Base-by-base conservation (phyloP, 108 stramenopile species). In the Fragilariopsis cylindrus region DNA sequence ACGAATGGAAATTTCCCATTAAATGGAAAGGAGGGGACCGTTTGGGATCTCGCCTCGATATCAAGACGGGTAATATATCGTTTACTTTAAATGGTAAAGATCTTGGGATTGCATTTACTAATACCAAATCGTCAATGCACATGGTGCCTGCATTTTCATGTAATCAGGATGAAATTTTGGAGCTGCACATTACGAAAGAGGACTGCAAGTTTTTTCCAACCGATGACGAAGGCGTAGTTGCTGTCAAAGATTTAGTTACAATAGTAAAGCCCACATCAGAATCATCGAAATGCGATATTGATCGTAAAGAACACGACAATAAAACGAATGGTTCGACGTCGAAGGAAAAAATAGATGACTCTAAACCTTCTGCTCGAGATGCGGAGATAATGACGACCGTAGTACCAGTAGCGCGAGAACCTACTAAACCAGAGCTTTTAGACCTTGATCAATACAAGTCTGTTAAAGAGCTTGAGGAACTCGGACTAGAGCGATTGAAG, bases 401-500 rank as follows among this genome's bases (percentile, higher is more conserved):
- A 53, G 5, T 12, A 43, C 30, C 30, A 30, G 19, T 13, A 53
- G 7, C 42, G 3, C 60, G 60, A 45, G 52, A n/a, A 9, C 55
- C 67, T 6, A 46, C 60, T 3, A n/a, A 57, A 40, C 57, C 52
- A 8, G 76, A 81, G 57, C 49, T 67, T 7, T 71, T 93, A 58
- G 88, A 92, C 73, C 71, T 96, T 46, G 75, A 76, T 42, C 53
- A 70, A 2, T 92, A 75, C 67, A 9, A 72, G 43, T 86, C 92
- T 13, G 74, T 78, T 1, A 65, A 82, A 18, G 87, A 89, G 55
- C 72, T 93, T 18, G 74, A 88, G 54, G 74, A 60, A 48, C 74
- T 99, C 69, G 97, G 96, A 46, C 68, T 96, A 71, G 96, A 96
- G 57, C 82, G 92, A 8, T 74, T 99, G 66, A 98, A 95, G 83